Evolutionary conservation across 148 eudicot species (phyloP).

Genomic region (Simmondsia chinensis): DNA sequence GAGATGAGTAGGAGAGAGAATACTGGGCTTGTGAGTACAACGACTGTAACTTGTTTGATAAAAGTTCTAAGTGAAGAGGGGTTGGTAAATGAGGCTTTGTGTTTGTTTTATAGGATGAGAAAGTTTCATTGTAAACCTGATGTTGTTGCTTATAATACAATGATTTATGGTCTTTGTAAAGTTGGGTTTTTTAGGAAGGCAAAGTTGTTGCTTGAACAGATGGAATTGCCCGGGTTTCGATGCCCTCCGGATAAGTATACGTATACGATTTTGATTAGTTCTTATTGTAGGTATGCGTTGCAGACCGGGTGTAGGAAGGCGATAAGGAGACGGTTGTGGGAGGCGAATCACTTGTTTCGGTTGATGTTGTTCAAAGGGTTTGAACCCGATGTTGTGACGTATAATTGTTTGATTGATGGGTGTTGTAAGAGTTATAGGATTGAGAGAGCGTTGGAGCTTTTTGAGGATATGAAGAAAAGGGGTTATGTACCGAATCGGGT

Average conservation of each 20-base stretch:
- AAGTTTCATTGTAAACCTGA: slow-evolving; percentile 77
- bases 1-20: slow-evolving; percentile 39
- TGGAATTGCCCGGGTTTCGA: slow-evolving; percentile 81
- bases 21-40: slow-evolving; percentile 41
- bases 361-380: slow-evolving; percentile 76
- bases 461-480: slow-evolving; percentile 60
- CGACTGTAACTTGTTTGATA: slow-evolving; percentile 69
- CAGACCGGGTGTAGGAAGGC: slow-evolving; percentile 77
- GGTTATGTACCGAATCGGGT: slow-evolving; percentile 61
- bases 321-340: slow-evolving; percentile 67
- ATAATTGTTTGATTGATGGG: slow-evolving; percentile 77
- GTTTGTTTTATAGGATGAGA: slow-evolving; percentile 66
- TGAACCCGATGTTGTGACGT: slow-evolving; percentile 80
- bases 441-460: slow-evolving; percentile 68
- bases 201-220: slow-evolving; percentile 55
- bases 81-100: slow-evolving; percentile 55
- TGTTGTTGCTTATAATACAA: slow-evolving; percentile 64
- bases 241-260: slow-evolving; percentile 75
- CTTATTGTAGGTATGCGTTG: slow-evolving; percentile 58
- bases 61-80: slow-evolving; percentile 82
- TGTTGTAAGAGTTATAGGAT: slow-evolving; percentile 87
- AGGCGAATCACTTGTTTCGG: slow-evolving; percentile 80
- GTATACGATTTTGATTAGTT: slow-evolving; percentile 69
- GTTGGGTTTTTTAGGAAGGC: slow-evolving; percentile 70
- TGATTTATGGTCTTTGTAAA: slow-evolving; percentile 63